Conservation (phyloP, 768 basidiomycete species). For the Hypholoma fasciculare region DNA sequence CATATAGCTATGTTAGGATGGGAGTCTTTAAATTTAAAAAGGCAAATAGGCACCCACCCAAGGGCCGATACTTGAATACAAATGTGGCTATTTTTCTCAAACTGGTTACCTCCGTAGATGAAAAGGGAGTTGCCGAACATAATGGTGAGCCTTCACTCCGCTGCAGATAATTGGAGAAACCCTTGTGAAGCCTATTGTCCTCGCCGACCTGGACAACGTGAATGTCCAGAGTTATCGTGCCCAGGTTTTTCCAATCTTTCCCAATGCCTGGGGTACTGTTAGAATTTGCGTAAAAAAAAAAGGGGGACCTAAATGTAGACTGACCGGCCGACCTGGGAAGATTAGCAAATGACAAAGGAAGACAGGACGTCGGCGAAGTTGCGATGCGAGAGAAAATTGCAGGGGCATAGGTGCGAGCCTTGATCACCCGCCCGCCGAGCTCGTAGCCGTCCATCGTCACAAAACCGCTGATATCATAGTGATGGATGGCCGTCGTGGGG, state of each 20-base stretch:
- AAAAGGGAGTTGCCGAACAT: slow-evolving; percentile 29
- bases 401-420: slow-evolving; percentile 28
- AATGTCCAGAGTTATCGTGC: slow-evolving; percentile 29
- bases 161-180: slow-evolving; percentile 26
- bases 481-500: slow-evolving; percentile 16
- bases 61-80: slow-evolving; percentile 29
- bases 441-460: slow-evolving; percentile 30
- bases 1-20: neutral
- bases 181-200: slow-evolving; percentile 28
- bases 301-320: neutral
- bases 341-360: slow-evolving; percentile 23
- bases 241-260: slow-evolving; percentile 25
- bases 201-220: slow-evolving; percentile 30
- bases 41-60: slow-evolving; percentile 17
- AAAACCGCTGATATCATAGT: slow-evolving; percentile 28
- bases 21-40: neutral
- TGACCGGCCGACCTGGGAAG: slow-evolving; percentile 23
- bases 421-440: slow-evolving; percentile 29
- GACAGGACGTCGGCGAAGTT: slow-evolving; percentile 28
- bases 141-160: slow-evolving; percentile 26
- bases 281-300: neutral
- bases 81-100: slow-evolving; percentile 31
- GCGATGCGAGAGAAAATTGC: slow-evolving; percentile 32
- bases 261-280: slow-evolving; percentile 19
- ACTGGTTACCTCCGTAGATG: slow-evolving; percentile 31